Evolutionary conservation across 768 basidiomycete genomes (phyloP).

Genomic region (Cantharellus cinnabarinus): DNA sequence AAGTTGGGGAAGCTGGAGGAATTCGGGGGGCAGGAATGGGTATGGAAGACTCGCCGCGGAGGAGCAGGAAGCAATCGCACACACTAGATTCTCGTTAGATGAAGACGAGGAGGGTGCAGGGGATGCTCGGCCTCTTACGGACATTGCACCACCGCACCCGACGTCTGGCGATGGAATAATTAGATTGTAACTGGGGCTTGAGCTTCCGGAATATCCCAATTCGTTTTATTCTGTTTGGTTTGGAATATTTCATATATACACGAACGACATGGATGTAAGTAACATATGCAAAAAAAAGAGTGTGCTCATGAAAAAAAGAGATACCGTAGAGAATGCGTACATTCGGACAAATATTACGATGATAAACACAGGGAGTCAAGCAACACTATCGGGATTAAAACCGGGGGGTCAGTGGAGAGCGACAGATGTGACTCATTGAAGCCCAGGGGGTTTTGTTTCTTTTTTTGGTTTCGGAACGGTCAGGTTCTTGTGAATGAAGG

Average conservation of each 20-base stretch:
- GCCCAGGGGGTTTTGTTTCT: neutral
- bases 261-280: too few relatives aligned
- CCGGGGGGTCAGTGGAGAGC: neutral
- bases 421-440: neutral
- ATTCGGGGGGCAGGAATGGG: neutral
- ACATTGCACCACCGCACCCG: neutral
- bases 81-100: constrained; percentile 3
- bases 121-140: neutral
- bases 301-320: too few relatives aligned
- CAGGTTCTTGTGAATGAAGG: constrained; percentile 75
- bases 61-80: constrained; percentile 5
- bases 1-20: constrained; percentile 6
- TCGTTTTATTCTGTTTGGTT: too few relatives aligned
- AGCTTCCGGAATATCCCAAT: too few relatives aligned
- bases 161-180: neutral
- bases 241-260: too few relatives aligned
- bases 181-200: neutral
- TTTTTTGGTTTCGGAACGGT: constrained; percentile 18
- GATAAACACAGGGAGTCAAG: too few relatives aligned
- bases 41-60: constrained; percentile 2
- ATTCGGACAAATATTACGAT: too few relatives aligned
- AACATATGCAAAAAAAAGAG: too few relatives aligned
- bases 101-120: constrained; percentile 5
- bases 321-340: too few relatives aligned
- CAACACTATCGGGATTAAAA: neutral